A percentile compares a stretch with the other conserved stretches of the same genome.
phyloP scores from a whole-genome alignment of 2,329 filamentous ascomycete species.

The Neofusicoccum kwambonambiense region DNA sequence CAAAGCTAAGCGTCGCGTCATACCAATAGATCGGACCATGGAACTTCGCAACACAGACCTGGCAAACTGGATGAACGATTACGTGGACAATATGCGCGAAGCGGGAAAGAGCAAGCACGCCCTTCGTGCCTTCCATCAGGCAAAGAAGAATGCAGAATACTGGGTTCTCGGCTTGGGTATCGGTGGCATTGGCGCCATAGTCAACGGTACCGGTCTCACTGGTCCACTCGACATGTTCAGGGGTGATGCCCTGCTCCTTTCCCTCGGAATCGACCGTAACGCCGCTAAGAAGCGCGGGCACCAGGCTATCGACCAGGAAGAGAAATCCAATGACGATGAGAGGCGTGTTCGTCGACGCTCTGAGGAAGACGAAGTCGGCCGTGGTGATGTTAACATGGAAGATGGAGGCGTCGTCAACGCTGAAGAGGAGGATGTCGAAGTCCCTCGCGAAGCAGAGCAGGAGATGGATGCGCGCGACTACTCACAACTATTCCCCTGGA shows the following conservation, averaged over 20 bases:
- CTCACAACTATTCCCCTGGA: conserved; percentile 69
- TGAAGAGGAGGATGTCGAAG: conserved; percentile 55
- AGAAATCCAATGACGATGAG: conserved; percentile 26
- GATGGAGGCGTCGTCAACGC: neutral
- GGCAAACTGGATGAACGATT: conserved; percentile 57
- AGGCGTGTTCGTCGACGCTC: conserved; percentile 35
- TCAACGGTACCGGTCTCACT: conserved; percentile 40
- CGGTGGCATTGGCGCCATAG: conserved; percentile 51
- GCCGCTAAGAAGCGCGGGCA: conserved; percentile 33
- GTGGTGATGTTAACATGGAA: conserved; percentile 22
- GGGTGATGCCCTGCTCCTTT: conserved; percentile 55
- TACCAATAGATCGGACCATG: conserved; percentile 50
- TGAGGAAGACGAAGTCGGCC: conserved; percentile 33
- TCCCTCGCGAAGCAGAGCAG: conserved; percentile 66
- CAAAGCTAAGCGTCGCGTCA: conserved; percentile 37
- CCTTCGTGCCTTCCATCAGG: conserved; percentile 43
- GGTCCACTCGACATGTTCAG: conserved; percentile 60
- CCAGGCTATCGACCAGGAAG: conserved; percentile 33
- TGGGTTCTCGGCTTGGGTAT: conserved; percentile 61
- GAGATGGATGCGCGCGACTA: conserved; percentile 63
- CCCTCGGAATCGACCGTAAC: conserved; percentile 37
- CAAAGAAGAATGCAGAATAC: conserved; percentile 62
- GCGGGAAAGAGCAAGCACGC: conserved; percentile 46
- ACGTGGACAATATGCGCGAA: conserved; percentile 59
- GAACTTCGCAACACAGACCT: conserved; percentile 59